Base-by-base conservation (phyloP, 495 filamentous ascomycete species). In the Trichoderma erinaceum region DNA sequence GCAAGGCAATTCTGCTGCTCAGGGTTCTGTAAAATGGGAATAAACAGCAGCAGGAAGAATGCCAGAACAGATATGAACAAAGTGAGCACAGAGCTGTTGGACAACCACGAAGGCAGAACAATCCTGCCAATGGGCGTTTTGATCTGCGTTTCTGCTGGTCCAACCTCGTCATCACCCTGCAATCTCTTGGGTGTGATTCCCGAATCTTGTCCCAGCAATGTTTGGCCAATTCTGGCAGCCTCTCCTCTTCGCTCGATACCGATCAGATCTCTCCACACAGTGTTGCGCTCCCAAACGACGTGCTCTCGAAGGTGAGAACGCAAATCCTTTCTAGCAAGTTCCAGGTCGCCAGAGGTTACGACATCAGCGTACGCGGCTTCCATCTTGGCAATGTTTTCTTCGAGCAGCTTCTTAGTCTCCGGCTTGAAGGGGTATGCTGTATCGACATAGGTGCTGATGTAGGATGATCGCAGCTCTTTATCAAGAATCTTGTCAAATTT, bases 261-360 rank as follows among this genome's bases (percentile, higher is more conserved):
- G 73, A 99, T 99, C 87, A 99, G 94, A 70, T 99, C 95, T 76
- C 96, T 82, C 95, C 95, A 99, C 5, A 99, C 95, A 0, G 95
- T 99, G 72, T 99, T 99, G 63, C 95, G 85, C 73, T 99, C 95
- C 96, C 96, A 99, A 41, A 98, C 93, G 21, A 99, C 94, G 79
- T 99, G 95, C 77, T 99, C 95, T 71, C 95, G 83, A 38, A 99
- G 82, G 75, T 99, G 92, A 25, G 97, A 87, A 58, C 95, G 85
- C 52, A 99, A 83, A 72, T 98, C 95, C 66, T 90, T 88, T 65
- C 84, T 89, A 2, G 95, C 95, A 15, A 87, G 76, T 23, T 82
- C 78, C 6, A 89, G 75, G 71, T 97, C 90, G 13, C 92, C 92
- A 65, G 90, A 84, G 0, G 93, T 96, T 64, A 93, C 88, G 18